These are phyloP conservation scores for Leucocoprinus gongylophorus DNA, from an alignment of 1,284 basidiomycete genomes.

Conservation along the genomic window DNA sequence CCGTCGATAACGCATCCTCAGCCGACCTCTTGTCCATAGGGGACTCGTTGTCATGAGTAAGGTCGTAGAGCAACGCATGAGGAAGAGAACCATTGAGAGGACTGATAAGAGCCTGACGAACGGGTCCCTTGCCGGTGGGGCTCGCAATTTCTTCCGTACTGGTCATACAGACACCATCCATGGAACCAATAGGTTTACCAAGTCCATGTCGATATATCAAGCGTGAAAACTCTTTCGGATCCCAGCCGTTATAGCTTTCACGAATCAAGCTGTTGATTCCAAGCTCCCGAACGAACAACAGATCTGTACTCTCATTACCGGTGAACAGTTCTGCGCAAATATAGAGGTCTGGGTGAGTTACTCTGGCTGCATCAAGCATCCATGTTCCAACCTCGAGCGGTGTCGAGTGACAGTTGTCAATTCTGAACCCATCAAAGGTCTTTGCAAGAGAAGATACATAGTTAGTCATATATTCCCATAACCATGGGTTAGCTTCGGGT, in stretches of 20 bases:
- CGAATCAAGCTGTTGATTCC: constrained; percentile 90
- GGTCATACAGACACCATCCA: constrained; percentile 83
- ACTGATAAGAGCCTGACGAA: constrained; percentile 65
- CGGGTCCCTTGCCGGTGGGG: constrained; percentile 72
- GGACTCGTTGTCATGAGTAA: constrained; percentile 95
- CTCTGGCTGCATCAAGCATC: constrained; percentile 88
- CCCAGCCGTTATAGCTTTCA: constrained; percentile 86
- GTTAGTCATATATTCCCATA: constrained; percentile 90
- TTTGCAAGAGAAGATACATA: constrained; percentile 79
- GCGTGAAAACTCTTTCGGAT: constrained; percentile 82
- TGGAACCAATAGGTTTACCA: constrained; percentile 89
- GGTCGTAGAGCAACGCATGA: constrained; percentile 89
- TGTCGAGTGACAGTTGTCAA: constrained; percentile 98
- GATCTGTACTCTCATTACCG: constrained; percentile 90
- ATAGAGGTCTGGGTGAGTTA: constrained; percentile 86
- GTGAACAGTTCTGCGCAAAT: constrained; percentile 97
- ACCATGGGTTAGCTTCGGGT: constrained; percentile 83
- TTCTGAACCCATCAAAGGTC: constrained; percentile 90
- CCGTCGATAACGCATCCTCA: constrained; percentile 89
- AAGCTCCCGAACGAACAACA: constrained; percentile 82
- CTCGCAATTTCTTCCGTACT: constrained; percentile 68
- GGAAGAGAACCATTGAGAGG: constrained; percentile 80
- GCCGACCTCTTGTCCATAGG: constrained; percentile 83
- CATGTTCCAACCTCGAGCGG: constrained; percentile 89
- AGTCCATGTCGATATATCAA: constrained; percentile 83